phyloP scores from a whole-genome alignment of 441 rosid genomes.

The Bruguiera hainesii region DNA sequence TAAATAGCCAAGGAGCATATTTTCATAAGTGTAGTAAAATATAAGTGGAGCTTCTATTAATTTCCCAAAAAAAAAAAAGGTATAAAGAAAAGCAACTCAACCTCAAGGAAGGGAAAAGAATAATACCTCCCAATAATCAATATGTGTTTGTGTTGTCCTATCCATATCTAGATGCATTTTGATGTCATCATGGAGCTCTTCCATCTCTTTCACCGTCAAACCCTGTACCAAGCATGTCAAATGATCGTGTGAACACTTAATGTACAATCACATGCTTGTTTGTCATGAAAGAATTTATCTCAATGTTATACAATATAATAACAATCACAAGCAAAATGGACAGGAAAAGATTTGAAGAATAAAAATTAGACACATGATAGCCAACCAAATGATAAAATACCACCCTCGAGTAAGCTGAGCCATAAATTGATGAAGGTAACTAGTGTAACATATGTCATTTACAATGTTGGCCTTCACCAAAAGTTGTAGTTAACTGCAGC shows the following conservation, averaged over 20 bases:
- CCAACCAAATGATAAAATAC: neutral
- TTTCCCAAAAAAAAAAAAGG: no score
- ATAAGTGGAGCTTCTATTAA: no score
- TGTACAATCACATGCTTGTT: slow-evolving; percentile 1
- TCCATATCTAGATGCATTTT: slow-evolving; percentile 94
- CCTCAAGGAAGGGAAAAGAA: slow-evolving; percentile 1
- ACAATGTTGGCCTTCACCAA: neutral
- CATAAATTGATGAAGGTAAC: neutral
- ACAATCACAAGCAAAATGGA: neutral
- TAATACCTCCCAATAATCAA: slow-evolving; percentile 87
- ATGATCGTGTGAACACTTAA: slow-evolving; percentile 7
- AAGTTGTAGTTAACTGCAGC: neutral
- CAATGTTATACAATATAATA: neutral
- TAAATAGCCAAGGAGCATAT: no score
- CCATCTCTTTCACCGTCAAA: slow-evolving; percentile 82
- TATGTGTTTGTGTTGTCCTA: slow-evolving; percentile 61
- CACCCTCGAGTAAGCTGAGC: neutral
- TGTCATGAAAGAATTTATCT: neutral
- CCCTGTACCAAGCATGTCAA: slow-evolving; percentile 51
- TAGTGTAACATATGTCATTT: neutral
- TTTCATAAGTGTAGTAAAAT: no score
- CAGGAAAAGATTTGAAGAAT: slow-evolving; percentile 1
- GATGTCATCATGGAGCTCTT: slow-evolving; percentile 89
- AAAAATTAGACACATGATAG: neutral
- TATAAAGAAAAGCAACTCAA: no score